Base-by-base conservation (phyloP, 1,139 yeast species). In the Blastobotrys raffinosifermentans region DNA sequence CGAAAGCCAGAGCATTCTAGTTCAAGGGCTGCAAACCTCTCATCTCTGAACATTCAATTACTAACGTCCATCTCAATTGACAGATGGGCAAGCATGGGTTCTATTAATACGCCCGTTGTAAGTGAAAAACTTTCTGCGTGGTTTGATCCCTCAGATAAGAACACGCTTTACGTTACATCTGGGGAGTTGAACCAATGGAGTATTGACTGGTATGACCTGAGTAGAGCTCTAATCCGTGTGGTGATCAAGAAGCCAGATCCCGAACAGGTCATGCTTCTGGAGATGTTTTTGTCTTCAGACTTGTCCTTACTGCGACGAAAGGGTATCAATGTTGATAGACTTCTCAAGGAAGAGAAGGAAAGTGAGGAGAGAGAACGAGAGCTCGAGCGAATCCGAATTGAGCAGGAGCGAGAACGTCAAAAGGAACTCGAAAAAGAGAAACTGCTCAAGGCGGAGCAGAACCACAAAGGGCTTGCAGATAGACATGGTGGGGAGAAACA, bases 161-260 rank as follows among this genome's bases (percentile, higher is more conserved):
- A 19, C 14, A 20, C 29, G 15, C 38, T 54, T 16, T 46, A 46
- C 29, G 46, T 54, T 15, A 45, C 41, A 5, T 35, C 47, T 17
- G 35, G 39, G 4, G 38, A 38, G 4, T 37, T 20, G 7, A 31
- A 21, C 2, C 19, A 23, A 13, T 25, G 13, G 15, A 22, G 23
- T n/a, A 31, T 58, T 25, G 65, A 64, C 26, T 65, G 67, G 64
- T 63, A 58, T 38, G 67, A 64, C 37, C 57, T 65, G 7, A 57
- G 65, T 16, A 57, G 53, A 19, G 57, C 66, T 2, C 44, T 65
- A 14, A 53, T 61, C 8, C 55, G 55, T 26, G 37, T 42, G 4
- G 38, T 61, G 5, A 39, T 61, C 11, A 41, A 40, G 21, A 38
- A 50, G 25, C 64, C 69, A 1, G 60, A 54, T 14, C 67, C 67